These are phyloP conservation scores for Microcera coccophila DNA, from an alignment of 2,329 filamentous ascomycete genomes.

Conservation along the genomic window DNA sequence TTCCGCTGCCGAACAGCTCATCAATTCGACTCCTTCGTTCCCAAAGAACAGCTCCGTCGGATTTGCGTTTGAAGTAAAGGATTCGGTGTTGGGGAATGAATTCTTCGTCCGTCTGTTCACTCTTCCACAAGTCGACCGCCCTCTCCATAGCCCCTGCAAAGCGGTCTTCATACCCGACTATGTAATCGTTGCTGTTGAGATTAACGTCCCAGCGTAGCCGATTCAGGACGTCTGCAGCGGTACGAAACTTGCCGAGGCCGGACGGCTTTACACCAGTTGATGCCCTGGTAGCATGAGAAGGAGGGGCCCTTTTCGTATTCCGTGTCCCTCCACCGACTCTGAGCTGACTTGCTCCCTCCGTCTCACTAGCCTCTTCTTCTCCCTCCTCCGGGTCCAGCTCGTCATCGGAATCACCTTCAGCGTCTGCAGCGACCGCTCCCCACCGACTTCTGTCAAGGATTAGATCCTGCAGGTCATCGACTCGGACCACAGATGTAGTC, in stretches of 20 bases:
- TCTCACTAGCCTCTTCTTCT: slow-evolving; percentile 32
- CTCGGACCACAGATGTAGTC: slow-evolving; percentile 37
- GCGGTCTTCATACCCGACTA: slow-evolving; percentile 60
- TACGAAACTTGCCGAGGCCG: slow-evolving; percentile 47
- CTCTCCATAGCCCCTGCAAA: slow-evolving; percentile 54
- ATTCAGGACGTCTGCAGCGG: slow-evolving; percentile 56
- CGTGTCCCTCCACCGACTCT: slow-evolving; percentile 3
- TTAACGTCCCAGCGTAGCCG: slow-evolving; percentile 57
- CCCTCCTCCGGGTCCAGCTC: slow-evolving; percentile 40
- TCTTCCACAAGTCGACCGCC: slow-evolving; percentile 54
- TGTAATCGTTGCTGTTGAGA: slow-evolving; percentile 49
- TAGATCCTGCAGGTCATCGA: slow-evolving; percentile 39
- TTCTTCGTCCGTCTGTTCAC: slow-evolving; percentile 60
- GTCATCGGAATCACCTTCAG: slow-evolving; percentile 41
- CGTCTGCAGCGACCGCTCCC: slow-evolving; percentile 34
- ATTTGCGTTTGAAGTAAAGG: slow-evolving; percentile 55
- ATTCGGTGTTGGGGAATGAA: slow-evolving; percentile 65
- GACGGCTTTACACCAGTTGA: slow-evolving; percentile 25
- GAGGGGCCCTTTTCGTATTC: slow-evolving; percentile 8
- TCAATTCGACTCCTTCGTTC: slow-evolving; percentile 52
- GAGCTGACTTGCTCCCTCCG: slow-evolving; percentile 21
- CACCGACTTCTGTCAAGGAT: slow-evolving; percentile 47
- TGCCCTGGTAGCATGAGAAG: slow-evolving; percentile 10
- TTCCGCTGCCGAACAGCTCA: slow-evolving; percentile 54
- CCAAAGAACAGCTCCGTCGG: slow-evolving; percentile 52